A percentile compares a stretch with the other conserved stretches of the same genome.
phyloP scores from a whole-genome alignment of 1,284 basidiomycete species.

The Malassezia obtusa region DNA sequence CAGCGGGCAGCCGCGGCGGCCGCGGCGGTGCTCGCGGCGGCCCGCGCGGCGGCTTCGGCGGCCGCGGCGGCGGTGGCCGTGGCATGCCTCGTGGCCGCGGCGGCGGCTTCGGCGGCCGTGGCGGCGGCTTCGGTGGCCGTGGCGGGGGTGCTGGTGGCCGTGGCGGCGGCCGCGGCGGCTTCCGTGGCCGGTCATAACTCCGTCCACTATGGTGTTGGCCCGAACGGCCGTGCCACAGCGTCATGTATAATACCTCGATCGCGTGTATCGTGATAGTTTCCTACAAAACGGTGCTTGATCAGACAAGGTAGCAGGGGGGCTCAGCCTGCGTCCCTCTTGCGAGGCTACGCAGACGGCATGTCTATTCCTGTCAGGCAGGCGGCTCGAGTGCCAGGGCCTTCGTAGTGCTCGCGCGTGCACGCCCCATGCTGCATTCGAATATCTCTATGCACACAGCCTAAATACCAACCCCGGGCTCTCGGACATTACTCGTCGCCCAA shows the following conservation, averaged over 20 bases:
- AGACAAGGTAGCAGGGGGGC: no score
- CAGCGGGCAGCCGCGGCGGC: conserved; percentile 42
- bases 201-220: neutral
- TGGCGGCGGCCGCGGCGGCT: neutral
- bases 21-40: conserved; percentile 16
- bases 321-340: no score
- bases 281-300: no score
- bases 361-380: no score
- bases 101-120: conserved; percentile 28
- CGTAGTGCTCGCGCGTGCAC: no score
- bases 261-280: neutral
- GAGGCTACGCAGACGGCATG: no score
- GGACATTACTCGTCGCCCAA: no score
- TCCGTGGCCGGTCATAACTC: conserved; percentile 5
- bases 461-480: no score
- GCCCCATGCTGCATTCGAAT: no score
- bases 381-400: no score
- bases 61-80: neutral
- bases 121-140: conserved; percentile 16
- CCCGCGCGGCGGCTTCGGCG: conserved; percentile 2
- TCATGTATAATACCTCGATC: conserved; percentile 7
- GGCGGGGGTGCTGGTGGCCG: neutral
- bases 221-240: neutral
- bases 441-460: no score
- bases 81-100: conserved; percentile 18